A percentile compares a stretch with the other conserved stretches of the same genome.
phyloP scores from a whole-genome alignment of 305 asterid species.

The Rubia tinctorum region DNA sequence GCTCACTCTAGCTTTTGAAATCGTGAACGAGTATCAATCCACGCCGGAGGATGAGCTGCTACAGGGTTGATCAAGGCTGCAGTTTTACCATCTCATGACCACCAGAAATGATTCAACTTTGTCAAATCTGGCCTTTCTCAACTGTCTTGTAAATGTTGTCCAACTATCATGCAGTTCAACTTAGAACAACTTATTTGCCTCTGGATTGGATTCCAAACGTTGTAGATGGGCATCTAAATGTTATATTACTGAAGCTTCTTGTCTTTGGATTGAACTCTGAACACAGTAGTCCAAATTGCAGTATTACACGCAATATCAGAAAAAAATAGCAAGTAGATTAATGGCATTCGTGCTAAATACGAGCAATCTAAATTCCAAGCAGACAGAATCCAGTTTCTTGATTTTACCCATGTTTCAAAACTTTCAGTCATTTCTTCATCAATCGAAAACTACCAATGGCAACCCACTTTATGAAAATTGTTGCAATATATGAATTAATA shows the following conservation, averaged over 20 bases:
- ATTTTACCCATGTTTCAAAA: not conserved
- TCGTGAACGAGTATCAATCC: constrained; percentile 37
- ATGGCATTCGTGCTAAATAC: not conserved
- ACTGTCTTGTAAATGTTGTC: not conserved
- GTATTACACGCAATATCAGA: too few species aligned
- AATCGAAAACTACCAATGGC: not conserved
- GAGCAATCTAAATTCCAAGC: not conserved
- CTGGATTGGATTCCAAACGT: too few species aligned
- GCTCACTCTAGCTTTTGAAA: constrained; percentile 41
- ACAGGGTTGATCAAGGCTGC: constrained; percentile 32
- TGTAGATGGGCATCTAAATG: too few species aligned
- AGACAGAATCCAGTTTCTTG: not conserved
- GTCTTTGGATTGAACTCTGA: too few species aligned
- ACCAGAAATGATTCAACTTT: not conserved
- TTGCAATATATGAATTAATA: constrained; percentile 34
- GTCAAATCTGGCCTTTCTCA: not conserved
- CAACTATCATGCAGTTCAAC: not conserved
- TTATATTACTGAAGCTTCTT: too few species aligned
- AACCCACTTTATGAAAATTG: constrained; percentile 24
- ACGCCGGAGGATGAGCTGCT: constrained; percentile 30
- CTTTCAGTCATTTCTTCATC: not conserved
- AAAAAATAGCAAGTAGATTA: too few species aligned
- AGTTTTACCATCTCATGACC: not conserved
- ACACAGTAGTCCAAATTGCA: too few species aligned
- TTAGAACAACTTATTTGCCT: not conserved